Evolutionary conservation across 192 early-diverging fungal species (phyloP).

Genomic region (Coemansia javaensis): DNA sequence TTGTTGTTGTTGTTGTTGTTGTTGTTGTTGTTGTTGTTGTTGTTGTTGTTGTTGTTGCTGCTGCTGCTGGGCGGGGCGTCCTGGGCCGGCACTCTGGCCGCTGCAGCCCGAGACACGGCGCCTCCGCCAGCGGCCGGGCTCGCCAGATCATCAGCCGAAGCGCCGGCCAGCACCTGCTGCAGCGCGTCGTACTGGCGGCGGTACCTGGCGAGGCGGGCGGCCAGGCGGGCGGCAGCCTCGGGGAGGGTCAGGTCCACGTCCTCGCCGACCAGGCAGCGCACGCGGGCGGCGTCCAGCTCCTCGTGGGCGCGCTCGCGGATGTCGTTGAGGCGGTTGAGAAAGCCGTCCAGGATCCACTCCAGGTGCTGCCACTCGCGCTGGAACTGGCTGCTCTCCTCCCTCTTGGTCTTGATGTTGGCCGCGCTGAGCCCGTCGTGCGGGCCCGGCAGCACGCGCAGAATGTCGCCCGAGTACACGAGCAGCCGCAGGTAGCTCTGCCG

Average conservation of each 20-base stretch:
- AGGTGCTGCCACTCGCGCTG: constrained; percentile 47
- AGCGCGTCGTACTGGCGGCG: constrained; percentile 32
- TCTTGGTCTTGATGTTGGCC: constrained; percentile 47
- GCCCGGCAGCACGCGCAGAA: constrained; percentile 39
- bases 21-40: not conserved
- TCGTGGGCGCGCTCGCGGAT: constrained; percentile 42
- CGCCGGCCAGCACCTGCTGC: constrained; percentile 22
- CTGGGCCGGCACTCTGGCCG: not conserved
- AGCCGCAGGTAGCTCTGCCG: constrained; percentile 42
- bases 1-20: not conserved
- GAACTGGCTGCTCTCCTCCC: constrained; percentile 37
- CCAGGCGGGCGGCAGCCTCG: constrained; percentile 22
- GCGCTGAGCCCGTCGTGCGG: constrained; percentile 41
- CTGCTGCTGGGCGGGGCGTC: not conserved
- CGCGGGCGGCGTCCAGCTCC: constrained; percentile 42
- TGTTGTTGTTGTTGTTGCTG: not conserved
- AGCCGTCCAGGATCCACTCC: constrained; percentile 42
- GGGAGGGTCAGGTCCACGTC: constrained; percentile 39
- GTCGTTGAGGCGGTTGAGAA: constrained; percentile 38
- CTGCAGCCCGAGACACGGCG: not conserved
- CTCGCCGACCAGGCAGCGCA: constrained; percentile 33
- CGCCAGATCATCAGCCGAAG: constrained; percentile 10
- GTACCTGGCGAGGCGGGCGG: constrained; percentile 15
- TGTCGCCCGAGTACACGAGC: constrained; percentile 48
- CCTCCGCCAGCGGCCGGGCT: not conserved